Evolutionary conservation across 2,329 filamentous ascomycete species (phyloP).

Genomic region (Mycocentrospora acerina): DNA sequence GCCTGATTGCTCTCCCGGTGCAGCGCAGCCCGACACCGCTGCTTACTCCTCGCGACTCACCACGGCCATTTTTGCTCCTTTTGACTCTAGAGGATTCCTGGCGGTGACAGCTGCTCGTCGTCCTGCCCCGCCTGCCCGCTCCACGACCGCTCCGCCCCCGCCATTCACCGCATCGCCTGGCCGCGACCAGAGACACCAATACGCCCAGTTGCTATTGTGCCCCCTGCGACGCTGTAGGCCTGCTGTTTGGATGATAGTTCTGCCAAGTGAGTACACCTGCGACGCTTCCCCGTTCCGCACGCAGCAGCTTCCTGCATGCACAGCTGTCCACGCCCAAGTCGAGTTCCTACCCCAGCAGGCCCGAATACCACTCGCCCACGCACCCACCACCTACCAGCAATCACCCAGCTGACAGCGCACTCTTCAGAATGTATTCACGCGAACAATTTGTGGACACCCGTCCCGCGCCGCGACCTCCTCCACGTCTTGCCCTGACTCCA

Average conservation of each 20-base stretch:
- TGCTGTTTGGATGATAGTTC: slow-evolving; percentile 21
- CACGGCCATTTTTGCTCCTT: slow-evolving; percentile 1
- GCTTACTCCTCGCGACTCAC: slow-evolving; percentile 15
- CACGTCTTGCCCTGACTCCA: slow-evolving; percentile 77
- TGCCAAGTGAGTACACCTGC: slow-evolving; percentile 26
- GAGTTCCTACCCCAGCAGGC: neutral
- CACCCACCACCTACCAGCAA: slow-evolving; percentile 1
- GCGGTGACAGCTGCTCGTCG: slow-evolving; percentile 1
- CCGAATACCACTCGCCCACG: slow-evolving; percentile 1
- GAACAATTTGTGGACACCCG: slow-evolving; percentile 94
- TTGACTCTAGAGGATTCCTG: slow-evolving; percentile 1
- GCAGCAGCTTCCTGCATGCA: no score
- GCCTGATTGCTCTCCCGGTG: slow-evolving; percentile 14
- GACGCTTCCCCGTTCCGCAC: slow-evolving; percentile 3
- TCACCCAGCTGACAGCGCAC: slow-evolving; percentile 10
- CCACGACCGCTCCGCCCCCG: slow-evolving; percentile 25
- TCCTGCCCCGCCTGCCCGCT: slow-evolving; percentile 7
- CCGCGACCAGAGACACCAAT: slow-evolving; percentile 11
- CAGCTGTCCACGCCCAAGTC: neutral
- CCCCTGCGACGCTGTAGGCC: slow-evolving; percentile 6
- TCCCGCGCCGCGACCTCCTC: slow-evolving; percentile 87
- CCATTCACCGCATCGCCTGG: slow-evolving; percentile 27
- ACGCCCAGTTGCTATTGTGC: slow-evolving; percentile 12
- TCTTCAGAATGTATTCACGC: slow-evolving; percentile 59
- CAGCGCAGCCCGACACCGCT: slow-evolving; percentile 22